Conservation (phyloP, 2,329 filamentous ascomycete genomes). For the Aspergillus puulaauensis region DNA sequence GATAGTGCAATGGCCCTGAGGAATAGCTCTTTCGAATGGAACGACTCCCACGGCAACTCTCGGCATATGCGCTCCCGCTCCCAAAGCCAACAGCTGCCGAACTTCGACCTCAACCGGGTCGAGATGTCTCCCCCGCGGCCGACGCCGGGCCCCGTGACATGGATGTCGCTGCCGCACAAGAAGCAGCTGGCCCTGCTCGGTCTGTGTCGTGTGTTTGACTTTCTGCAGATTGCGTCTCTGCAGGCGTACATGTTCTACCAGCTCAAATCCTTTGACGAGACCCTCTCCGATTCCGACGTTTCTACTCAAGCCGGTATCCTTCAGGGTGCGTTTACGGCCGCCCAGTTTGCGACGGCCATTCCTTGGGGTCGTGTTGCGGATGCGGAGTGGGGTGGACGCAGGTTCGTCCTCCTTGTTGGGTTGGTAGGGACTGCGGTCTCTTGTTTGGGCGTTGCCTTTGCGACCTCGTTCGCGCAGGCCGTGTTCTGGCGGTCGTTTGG, state of each 20-base stretch:
- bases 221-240: conserved; percentile 40
- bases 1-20: conserved; percentile 27
- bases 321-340: conserved; percentile 73
- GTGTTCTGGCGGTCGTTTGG: conserved; percentile 67
- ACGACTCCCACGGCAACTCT: conserved; percentile 3
- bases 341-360: conserved; percentile 78
- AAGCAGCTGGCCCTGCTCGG: conserved; percentile 37
- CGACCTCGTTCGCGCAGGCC: conserved; percentile 61
- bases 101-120: conserved; percentile 16
- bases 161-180: conserved; percentile 41
- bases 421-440: conserved; percentile 67
- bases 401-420: conserved; percentile 74
- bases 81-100: conserved; percentile 26
- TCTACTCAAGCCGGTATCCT: conserved; percentile 73
- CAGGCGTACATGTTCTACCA: conserved; percentile 80
- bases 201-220: conserved; percentile 42
- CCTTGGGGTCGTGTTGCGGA: conserved; percentile 72
- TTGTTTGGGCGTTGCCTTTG: conserved; percentile 68
- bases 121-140: conserved; percentile 17
- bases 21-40: conserved; percentile 34
- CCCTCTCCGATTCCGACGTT: conserved; percentile 59
- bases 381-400: conserved; percentile 66
- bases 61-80: conserved; percentile 31
- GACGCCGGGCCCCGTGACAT: conserved; percentile 34
- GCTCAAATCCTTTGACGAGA: conserved; percentile 69